A percentile compares a stretch with the other conserved stretches of the same genome.
phyloP scores from a whole-genome alignment of 2,329 filamentous ascomycete species.

The Colletotrichum filicis region DNA sequence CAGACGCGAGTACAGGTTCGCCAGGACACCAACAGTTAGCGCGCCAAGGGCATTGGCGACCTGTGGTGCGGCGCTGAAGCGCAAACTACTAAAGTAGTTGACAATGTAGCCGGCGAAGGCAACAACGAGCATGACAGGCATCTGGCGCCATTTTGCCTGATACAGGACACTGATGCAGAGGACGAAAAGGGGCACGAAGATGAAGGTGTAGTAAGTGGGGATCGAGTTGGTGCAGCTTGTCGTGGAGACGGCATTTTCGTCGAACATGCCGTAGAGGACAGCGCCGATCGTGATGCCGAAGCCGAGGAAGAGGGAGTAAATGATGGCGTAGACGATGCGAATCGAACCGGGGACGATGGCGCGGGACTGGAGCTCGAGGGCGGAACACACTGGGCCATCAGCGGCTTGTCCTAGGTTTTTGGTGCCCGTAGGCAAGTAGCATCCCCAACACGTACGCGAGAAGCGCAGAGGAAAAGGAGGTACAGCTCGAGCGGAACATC shows the following conservation, averaged over 20 bases:
- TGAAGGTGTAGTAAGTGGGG: slow-evolving; percentile 62
- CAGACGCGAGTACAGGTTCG: slow-evolving; percentile 78
- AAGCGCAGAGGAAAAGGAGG: slow-evolving; percentile 41
- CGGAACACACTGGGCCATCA: slow-evolving; percentile 55
- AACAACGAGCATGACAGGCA: slow-evolving; percentile 81
- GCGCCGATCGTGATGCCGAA: slow-evolving; percentile 78
- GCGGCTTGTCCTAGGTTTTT: slow-evolving; percentile 36
- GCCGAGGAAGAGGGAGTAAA: slow-evolving; percentile 78
- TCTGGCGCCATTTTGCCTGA: slow-evolving; percentile 84
- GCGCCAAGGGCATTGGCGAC: slow-evolving; percentile 82
- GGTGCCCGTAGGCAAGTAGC: slow-evolving; percentile 6
- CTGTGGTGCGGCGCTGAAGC: slow-evolving; percentile 76
- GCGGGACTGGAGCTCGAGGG: slow-evolving; percentile 74
- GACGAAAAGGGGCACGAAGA: slow-evolving; percentile 80
- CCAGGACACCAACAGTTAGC: slow-evolving; percentile 79
- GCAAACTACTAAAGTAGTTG: slow-evolving; percentile 76
- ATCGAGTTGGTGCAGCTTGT: slow-evolving; percentile 57
- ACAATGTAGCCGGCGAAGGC: slow-evolving; percentile 80
- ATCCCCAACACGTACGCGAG: slow-evolving; percentile 15
- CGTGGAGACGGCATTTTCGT: slow-evolving; percentile 60
- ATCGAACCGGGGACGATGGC: slow-evolving; percentile 78
- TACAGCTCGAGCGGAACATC: neutral
- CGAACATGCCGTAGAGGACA: slow-evolving; percentile 71
- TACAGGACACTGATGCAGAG: slow-evolving; percentile 81
- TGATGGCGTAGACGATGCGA: slow-evolving; percentile 79